Evolutionary conservation across 2,329 filamentous ascomycete species (phyloP).

Genomic region (Acrodontium crateriforme): DNA sequence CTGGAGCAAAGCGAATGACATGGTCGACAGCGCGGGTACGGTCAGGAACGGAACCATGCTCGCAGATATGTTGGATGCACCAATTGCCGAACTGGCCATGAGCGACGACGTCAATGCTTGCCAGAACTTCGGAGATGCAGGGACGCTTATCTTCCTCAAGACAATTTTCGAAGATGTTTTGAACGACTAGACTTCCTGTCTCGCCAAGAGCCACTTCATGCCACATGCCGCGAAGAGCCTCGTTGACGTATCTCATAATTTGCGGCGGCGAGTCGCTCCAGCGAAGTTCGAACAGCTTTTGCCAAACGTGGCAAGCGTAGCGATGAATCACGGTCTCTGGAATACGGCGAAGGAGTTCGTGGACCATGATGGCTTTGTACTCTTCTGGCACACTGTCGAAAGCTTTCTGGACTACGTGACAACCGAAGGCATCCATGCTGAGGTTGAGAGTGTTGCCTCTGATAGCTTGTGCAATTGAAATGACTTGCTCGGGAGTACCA

Average conservation of each 20-base stretch:
- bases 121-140: constrained; percentile 90
- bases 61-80: constrained; percentile 99
- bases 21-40: constrained; percentile 90
- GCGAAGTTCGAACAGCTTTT: constrained; percentile 95
- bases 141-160: constrained; percentile 98
- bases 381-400: constrained; percentile 96
- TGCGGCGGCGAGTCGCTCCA: constrained; percentile 92
- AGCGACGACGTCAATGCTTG: constrained; percentile 88
- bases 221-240: constrained; percentile 92
- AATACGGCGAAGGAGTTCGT: constrained; percentile 85
- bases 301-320: constrained; percentile 98
- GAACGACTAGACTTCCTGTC: constrained; percentile 92
- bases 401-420: constrained; percentile 95
- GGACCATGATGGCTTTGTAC: constrained; percentile 98
- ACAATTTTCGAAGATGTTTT: constrained; percentile 99
- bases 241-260: constrained; percentile 98
- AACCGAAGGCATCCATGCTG: constrained; percentile 97
- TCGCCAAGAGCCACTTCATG: constrained; percentile 94
- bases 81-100: constrained; percentile 98
- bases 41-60: constrained; percentile 83
- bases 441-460: constrained; percentile 85
- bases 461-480: constrained; percentile 88
- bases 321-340: constrained; percentile 97
- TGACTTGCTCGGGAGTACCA: constrained; percentile 83
- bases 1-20: constrained; percentile 80